Conservation (phyloP, 2,329 filamentous ascomycete genomes). For the Sarocladium oryzae region DNA sequence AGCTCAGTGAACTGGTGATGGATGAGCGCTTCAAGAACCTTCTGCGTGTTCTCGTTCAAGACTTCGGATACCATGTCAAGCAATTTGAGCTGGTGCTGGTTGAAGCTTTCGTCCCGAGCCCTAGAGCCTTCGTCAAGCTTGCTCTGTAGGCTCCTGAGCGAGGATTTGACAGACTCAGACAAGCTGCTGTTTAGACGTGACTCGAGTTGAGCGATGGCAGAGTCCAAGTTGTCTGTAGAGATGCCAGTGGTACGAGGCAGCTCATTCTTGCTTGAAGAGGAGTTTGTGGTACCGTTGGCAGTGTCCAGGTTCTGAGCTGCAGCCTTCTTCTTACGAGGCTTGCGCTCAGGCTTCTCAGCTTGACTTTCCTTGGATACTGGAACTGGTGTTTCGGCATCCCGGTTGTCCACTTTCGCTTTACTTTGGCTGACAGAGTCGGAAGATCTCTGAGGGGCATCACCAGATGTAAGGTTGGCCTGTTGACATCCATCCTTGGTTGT, state of each 20-base stretch:
- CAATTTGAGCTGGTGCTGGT: slow-evolving; percentile 46
- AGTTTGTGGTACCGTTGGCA: slow-evolving; percentile 22
- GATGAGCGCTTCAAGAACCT: slow-evolving; percentile 71
- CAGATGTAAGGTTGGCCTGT: slow-evolving; percentile 23
- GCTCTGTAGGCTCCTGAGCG: slow-evolving; percentile 55
- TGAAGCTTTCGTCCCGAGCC: slow-evolving; percentile 44
- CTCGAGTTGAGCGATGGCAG: slow-evolving; percentile 49
- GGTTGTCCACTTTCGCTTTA: slow-evolving; percentile 37
- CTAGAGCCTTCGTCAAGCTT: slow-evolving; percentile 59
- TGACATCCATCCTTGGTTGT: slow-evolving; percentile 23
- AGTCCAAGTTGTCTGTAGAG: slow-evolving; percentile 42
- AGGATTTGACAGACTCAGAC: slow-evolving; percentile 46
- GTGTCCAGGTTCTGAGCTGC: slow-evolving; percentile 18
- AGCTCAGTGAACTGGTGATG: slow-evolving; percentile 66
- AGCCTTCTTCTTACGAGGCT: slow-evolving; percentile 63
- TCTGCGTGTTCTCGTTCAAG: slow-evolving; percentile 57
- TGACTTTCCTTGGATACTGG: slow-evolving; percentile 30
- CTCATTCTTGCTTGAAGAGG: slow-evolving; percentile 12
- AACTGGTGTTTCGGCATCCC: slow-evolving; percentile 40
- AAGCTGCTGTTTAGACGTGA: slow-evolving; percentile 42
- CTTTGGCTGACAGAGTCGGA: slow-evolving; percentile 25
- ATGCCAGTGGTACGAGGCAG: slow-evolving; percentile 19
- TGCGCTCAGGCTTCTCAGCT: slow-evolving; percentile 56
- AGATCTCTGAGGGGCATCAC: slow-evolving; percentile 6
- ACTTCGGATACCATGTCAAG: slow-evolving; percentile 54